phyloP scores from a whole-genome alignment of 805 yeast genomes.

The Ogataea siamensis region DNA sequence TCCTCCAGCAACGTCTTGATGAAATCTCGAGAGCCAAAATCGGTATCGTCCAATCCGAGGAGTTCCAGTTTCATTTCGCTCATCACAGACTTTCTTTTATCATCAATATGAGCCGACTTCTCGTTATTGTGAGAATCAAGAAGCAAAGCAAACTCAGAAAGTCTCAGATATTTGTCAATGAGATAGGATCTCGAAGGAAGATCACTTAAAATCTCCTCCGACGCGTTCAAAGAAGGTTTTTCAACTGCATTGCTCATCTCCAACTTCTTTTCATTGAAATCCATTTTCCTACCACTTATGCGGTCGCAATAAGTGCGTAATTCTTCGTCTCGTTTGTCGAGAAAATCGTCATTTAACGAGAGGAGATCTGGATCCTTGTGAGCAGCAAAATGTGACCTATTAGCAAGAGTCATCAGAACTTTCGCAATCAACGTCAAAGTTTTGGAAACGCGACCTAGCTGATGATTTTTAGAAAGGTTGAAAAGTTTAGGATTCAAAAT shows the following conservation, averaged over 20 bases:
- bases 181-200: slow-evolving; percentile 67
- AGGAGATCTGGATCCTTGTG: slow-evolving; percentile 82
- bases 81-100: slow-evolving; percentile 19
- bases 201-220: slow-evolving; percentile 52
- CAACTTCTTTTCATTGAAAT: slow-evolving; percentile 53
- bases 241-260: slow-evolving; percentile 56
- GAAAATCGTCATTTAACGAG: slow-evolving; percentile 61
- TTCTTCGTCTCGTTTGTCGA: slow-evolving; percentile 55
- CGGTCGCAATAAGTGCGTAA: slow-evolving; percentile 68
- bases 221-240: slow-evolving; percentile 55
- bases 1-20: slow-evolving; percentile 41
- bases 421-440: slow-evolving; percentile 83
- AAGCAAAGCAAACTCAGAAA: slow-evolving; percentile 55
- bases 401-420: slow-evolving; percentile 73
- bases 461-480: slow-evolving; percentile 66
- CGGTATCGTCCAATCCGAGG: slow-evolving; percentile 49
- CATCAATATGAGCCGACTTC: slow-evolving; percentile 20
- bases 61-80: slow-evolving; percentile 35
- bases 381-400: slow-evolving; percentile 65
- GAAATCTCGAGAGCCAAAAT: slow-evolving; percentile 61
- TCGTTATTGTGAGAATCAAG: slow-evolving; percentile 31
- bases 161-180: slow-evolving; percentile 61
- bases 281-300: slow-evolving; percentile 67
- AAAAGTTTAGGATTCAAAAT: slow-evolving; percentile 85
- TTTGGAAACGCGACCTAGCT: slow-evolving; percentile 68